Conservation (phyloP, 306 rosid species). For the Trifolium pratense region DNA sequence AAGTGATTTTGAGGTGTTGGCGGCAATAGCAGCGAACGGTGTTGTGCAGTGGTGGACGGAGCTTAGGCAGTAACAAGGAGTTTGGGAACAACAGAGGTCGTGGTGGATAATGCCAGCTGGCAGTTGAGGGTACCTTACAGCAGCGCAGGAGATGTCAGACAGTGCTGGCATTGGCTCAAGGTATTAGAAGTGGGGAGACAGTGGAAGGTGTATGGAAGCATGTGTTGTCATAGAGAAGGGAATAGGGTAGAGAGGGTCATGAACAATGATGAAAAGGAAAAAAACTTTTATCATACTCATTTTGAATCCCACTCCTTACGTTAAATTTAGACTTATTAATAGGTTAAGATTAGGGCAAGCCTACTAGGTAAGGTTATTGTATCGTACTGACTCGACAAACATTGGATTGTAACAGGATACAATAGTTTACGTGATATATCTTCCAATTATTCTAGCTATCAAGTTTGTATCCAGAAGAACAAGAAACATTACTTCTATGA, state of each 20-base stretch:
- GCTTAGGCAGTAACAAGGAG: background rate
- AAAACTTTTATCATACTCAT: background rate
- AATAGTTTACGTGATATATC: background rate
- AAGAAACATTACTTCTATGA: background rate
- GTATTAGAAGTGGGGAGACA: background rate
- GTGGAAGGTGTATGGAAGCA: background rate
- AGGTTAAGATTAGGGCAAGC: background rate
- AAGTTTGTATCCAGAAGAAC: background rate
- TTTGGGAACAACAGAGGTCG: background rate
- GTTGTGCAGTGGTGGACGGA: background rate
- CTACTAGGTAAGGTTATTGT: background rate
- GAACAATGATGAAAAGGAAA: background rate
- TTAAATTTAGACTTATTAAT: background rate
- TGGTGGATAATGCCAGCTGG: conserved; percentile 1
- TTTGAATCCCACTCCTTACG: background rate
- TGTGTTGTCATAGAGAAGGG: background rate
- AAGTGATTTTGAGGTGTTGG: background rate
- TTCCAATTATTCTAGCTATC: background rate
- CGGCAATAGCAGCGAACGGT: background rate
- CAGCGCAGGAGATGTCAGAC: background rate
- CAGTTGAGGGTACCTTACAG: background rate
- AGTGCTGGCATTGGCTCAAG: background rate
- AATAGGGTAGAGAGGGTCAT: background rate
- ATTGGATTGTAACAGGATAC: background rate
- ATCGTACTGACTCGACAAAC: background rate